phyloP scores from a whole-genome alignment of 2,329 filamentous ascomycete species.

The Dactylonectria macrodidyma region DNA sequence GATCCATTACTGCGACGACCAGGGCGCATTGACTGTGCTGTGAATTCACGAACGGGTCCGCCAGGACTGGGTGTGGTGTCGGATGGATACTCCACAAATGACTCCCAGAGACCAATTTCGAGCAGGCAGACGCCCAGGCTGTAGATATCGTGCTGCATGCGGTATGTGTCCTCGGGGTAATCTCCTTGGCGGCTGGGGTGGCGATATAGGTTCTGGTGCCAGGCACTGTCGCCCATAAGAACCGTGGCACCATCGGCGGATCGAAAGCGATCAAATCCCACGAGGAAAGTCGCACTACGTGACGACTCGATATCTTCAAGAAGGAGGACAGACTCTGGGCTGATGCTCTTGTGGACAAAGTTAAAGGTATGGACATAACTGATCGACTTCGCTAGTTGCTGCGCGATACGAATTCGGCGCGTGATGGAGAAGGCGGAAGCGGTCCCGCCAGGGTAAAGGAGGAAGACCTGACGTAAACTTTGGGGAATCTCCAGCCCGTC shows the following conservation, averaged over 20 bases:
- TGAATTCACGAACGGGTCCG: conserved; percentile 10
- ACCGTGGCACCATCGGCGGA: conserved; percentile 14
- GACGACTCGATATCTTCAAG: background rate
- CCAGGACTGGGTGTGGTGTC: conserved; percentile 9
- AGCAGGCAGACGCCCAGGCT: conserved; percentile 28
- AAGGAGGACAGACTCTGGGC: conserved; percentile 24
- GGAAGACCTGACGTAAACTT: conserved; percentile 16
- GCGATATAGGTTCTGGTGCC: conserved; percentile 23
- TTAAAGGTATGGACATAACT: conserved; percentile 26
- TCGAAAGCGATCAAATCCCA: conserved; percentile 21
- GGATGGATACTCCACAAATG: conserved; percentile 22
- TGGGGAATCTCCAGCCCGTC: conserved; percentile 10
- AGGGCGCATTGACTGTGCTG: background rate
- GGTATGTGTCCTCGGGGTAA: conserved; percentile 14
- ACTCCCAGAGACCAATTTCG: conserved; percentile 25
- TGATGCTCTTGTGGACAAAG: conserved; percentile 28
- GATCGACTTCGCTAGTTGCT: conserved; percentile 27
- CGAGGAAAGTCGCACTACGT: conserved; percentile 19
- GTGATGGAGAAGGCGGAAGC: background rate
- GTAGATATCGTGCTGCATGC: conserved; percentile 29
- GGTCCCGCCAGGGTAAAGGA: conserved; percentile 13
- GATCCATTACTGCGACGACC: background rate
- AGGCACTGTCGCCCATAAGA: conserved; percentile 13
- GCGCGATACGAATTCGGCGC: conserved; percentile 16
- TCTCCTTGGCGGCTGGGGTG: conserved; percentile 22